Conservation (phyloP, 2,329 filamentous ascomycete genomes). For the Teratosphaeria nubilosa region DNA sequence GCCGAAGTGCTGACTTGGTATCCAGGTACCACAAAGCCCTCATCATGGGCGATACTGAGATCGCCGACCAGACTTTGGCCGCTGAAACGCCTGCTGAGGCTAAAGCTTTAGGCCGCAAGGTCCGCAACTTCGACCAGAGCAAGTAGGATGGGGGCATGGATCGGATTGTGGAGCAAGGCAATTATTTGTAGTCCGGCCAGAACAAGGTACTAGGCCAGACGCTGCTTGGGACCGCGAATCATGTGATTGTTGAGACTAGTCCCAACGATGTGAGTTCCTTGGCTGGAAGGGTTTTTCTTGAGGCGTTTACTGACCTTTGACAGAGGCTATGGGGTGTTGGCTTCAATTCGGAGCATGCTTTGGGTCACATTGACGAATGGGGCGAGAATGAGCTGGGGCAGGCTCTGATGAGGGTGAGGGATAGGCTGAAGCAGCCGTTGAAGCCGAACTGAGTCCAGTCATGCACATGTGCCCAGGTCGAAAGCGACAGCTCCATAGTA, state of each 20-base stretch:
- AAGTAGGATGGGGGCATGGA: constrained; percentile 21
- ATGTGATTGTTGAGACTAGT: constrained; percentile 27
- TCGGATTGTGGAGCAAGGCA: constrained; percentile 23
- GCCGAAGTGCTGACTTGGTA: too few relatives aligned
- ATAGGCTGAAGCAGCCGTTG: constrained; percentile 7
- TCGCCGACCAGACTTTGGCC: constrained; percentile 20
- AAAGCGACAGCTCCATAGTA: too few relatives aligned
- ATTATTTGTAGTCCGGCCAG: constrained; percentile 26
- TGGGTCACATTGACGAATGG: constrained; percentile 20
- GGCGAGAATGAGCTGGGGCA: constrained; percentile 26
- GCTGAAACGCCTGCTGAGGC: constrained; percentile 16
- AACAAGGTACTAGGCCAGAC: constrained; percentile 17
- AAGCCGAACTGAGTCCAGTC: too few relatives aligned
- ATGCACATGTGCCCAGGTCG: too few relatives aligned
- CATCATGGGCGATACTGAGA: constrained; percentile 20
- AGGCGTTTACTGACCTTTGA: background rate
- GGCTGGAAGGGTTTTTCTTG: background rate
- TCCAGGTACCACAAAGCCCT: constrained; percentile 22
- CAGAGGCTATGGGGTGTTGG: constrained; percentile 11
- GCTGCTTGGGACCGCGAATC: constrained; percentile 22
- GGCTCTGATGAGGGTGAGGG: constrained; percentile 25
- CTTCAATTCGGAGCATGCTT: constrained; percentile 23
- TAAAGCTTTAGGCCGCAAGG: constrained; percentile 23
- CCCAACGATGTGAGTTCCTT: constrained; percentile 25
- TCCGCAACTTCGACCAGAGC: constrained; percentile 23